Conservation (phyloP, 2,329 filamentous ascomycete genomes). For the Cladobotryum protrusum region DNA sequence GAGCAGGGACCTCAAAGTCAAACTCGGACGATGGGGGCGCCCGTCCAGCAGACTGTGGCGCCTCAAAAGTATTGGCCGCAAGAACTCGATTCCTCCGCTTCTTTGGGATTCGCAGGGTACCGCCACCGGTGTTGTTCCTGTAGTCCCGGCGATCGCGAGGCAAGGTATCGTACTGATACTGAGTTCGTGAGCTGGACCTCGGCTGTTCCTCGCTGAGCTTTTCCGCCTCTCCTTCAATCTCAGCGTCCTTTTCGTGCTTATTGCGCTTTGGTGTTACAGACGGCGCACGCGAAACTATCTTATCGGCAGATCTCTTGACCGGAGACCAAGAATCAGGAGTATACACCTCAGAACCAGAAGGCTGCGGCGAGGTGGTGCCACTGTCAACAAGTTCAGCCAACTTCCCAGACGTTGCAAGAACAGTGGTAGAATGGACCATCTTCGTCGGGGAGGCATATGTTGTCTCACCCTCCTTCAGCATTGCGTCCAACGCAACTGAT, state of each 20-base stretch:
- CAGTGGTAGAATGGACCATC: background rate
- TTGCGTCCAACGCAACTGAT: background rate
- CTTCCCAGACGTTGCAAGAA: background rate
- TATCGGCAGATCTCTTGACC: conserved; percentile 13
- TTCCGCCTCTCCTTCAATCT: background rate
- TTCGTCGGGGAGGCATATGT: background rate
- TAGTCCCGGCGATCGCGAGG: conserved; percentile 17
- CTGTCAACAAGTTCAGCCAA: background rate
- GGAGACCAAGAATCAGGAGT: conserved; percentile 3
- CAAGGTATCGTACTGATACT: conserved; percentile 6
- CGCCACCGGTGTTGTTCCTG: conserved; percentile 25
- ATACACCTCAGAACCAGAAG: background rate
- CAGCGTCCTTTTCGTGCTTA: conserved; percentile 5
- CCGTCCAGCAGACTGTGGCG: background rate
- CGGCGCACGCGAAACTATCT: conserved; percentile 4
- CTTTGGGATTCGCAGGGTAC: conserved; percentile 28
- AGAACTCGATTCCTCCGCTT: conserved; percentile 20
- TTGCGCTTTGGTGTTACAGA: conserved; percentile 13
- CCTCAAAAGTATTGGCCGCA: conserved; percentile 2
- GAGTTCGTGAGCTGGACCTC: background rate
- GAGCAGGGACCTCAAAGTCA: conserved; percentile 10
- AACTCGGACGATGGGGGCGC: conserved; percentile 14
- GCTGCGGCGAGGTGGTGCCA: background rate
- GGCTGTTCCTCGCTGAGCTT: background rate
- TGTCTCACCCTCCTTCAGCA: background rate